Evolutionary conservation across 2,329 filamentous ascomycete genomes (phyloP).

Genomic region (Aaosphaeria arxii): DNA sequence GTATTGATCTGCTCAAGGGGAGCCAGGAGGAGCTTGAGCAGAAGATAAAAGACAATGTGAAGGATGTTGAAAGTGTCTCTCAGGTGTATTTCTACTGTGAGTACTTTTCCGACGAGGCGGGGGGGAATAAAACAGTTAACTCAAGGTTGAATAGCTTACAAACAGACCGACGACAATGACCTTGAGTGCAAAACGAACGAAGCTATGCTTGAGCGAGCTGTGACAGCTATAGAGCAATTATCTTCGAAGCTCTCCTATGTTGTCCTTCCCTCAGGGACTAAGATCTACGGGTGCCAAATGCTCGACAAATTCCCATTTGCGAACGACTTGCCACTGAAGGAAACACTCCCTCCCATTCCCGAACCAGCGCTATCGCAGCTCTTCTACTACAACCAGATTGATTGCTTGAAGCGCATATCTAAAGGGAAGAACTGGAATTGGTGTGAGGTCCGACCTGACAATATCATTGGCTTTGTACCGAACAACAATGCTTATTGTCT

Average conservation of each 20-base stretch:
- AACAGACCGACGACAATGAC: slow-evolving; percentile 24
- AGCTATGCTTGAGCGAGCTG: slow-evolving; percentile 36
- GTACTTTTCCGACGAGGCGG: neutral
- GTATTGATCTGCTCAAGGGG: slow-evolving; percentile 40
- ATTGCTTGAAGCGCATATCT: slow-evolving; percentile 36
- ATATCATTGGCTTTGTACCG: slow-evolving; percentile 43
- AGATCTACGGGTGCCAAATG: slow-evolving; percentile 39
- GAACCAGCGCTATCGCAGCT: slow-evolving; percentile 35
- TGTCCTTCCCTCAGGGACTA: slow-evolving; percentile 36
- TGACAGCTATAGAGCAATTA: slow-evolving; percentile 29
- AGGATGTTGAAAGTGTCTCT: slow-evolving; percentile 35
- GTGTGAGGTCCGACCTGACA: slow-evolving; percentile 41
- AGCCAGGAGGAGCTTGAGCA: slow-evolving; percentile 29
- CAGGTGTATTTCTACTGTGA: slow-evolving; percentile 41
- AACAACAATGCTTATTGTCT: slow-evolving; percentile 41
- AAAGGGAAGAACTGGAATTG: slow-evolving; percentile 41
- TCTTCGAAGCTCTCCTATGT: slow-evolving; percentile 26
- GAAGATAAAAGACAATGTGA: slow-evolving; percentile 34
- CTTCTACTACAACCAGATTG: slow-evolving; percentile 43
- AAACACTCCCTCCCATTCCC: slow-evolving; percentile 30
- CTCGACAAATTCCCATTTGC: slow-evolving; percentile 34
- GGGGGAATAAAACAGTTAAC: neutral
- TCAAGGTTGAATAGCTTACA: slow-evolving; percentile 13
- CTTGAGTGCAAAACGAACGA: slow-evolving; percentile 35
- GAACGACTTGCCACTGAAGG: slow-evolving; percentile 25